phyloP scores from a whole-genome alignment of 176 grass and related monocot species.

The Coix lacrymajobi region DNA sequence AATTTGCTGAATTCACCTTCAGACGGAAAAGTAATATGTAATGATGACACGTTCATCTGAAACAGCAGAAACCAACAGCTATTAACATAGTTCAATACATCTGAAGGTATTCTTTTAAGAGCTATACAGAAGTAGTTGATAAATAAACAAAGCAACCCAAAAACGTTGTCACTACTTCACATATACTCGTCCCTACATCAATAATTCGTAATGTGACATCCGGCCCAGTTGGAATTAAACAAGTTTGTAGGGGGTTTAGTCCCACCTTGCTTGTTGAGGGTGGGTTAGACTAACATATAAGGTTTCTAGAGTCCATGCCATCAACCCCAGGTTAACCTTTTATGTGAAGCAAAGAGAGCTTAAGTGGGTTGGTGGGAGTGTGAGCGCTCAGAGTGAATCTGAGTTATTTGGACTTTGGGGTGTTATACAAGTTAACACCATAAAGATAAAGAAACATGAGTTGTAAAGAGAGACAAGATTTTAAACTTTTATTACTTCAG shows the following conservation, averaged over 20 bases:
- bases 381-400: not conserved
- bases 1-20: constrained; percentile 82
- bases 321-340: not conserved
- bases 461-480: not conserved
- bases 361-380: not conserved
- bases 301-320: not conserved
- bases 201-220: not conserved
- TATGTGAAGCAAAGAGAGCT: not conserved
- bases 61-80: constrained; percentile 26
- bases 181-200: not conserved
- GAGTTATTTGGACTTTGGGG: too few species aligned
- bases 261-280: not conserved
- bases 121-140: not conserved
- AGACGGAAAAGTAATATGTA: constrained; percentile 95
- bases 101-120: not conserved
- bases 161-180: not conserved
- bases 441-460: not conserved
- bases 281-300: not conserved
- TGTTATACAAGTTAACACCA: not conserved
- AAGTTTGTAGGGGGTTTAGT: not conserved
- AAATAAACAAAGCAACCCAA: not conserved
- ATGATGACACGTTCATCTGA: constrained; percentile 80
- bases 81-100: constrained; percentile 11
- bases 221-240: too few species aligned
- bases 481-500: not conserved